A percentile compares a stretch with the other conserved stretches of the same genome.
Conservation (phyloP, 305 asterid genomes). For the Fraxinus platypoda region DNA sequence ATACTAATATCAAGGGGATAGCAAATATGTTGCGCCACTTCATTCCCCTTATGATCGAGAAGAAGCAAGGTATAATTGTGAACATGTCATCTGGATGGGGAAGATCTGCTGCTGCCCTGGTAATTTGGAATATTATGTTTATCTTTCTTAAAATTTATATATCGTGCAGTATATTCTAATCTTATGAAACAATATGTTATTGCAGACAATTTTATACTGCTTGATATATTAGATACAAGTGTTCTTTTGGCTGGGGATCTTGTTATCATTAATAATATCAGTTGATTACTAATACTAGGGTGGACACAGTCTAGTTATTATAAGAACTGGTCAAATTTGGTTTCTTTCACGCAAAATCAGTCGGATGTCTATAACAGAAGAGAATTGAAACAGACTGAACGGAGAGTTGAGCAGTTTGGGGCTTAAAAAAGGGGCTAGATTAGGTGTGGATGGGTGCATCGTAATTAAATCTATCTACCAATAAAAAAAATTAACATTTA, state of each 20-base stretch:
- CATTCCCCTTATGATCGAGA: conserved; percentile 77
- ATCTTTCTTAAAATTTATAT: conserved; percentile 9
- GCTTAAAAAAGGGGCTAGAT: background rate
- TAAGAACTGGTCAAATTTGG: background rate
- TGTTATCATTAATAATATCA: conserved; percentile 1
- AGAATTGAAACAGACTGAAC: background rate
- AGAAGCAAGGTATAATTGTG: conserved; percentile 79
- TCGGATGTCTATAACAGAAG: background rate
- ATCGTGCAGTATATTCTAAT: background rate
- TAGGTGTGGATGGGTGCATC: background rate
- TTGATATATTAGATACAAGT: background rate
- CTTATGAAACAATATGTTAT: background rate
- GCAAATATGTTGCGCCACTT: conserved; percentile 80
- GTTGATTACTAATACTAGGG: conserved; percentile 15
- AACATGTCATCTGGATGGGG: conserved; percentile 99
- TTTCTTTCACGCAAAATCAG: background rate
- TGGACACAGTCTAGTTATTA: background rate
- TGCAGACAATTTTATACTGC: conserved; percentile 2
- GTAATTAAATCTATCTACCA: background rate
- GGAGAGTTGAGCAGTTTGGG: background rate
- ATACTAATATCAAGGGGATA: conserved; percentile 78
- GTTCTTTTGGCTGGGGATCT: conserved; percentile 19
- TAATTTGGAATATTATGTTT: conserved; percentile 23
- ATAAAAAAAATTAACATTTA: background rate
- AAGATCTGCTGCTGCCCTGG: conserved; percentile 97